Evolutionary conservation across 345 rosid genomes (phyloP), one percentile per base, ranked within the genome.

Genomic region (Passiflora organensis): DNA sequence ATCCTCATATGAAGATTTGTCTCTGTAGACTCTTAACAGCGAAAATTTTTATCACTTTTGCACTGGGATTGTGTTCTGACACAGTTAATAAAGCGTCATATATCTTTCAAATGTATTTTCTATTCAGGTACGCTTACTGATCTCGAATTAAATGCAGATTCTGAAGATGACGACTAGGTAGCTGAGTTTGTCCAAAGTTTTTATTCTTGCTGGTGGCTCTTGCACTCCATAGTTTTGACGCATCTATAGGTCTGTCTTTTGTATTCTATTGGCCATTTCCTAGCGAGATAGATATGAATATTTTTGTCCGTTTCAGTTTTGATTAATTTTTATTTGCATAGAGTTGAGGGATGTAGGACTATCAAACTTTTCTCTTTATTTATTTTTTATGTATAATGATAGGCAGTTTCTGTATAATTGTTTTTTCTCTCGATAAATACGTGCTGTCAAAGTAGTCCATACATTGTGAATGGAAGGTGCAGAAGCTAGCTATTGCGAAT

Each of bases 121-220:
- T 53, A 28, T 28, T 28, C 34, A 28, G 34, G 8, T 28, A 28
- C 34, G 8, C 34, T 28, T 28, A 28, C 8, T 8, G 8, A 28
- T 28, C 32, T 53, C 38, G 44, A 43, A 57, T 0, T 6, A 50
- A 60, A 61, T 76, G 72, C 95, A 88, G 96, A 91, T 73, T 91
- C 98, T 13, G 98, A 91, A 62, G 97, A 91, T 47, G 98, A 88
- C 37, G 96, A 88, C 50, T 85, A 91, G 87, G 56, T 50, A 63
- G 63, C 28, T 36, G 70, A 49, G 41, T 64, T 56, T 45, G 48
- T 47, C 19, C 24, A 9, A 14, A 24, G 10, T 36, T 60, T 45
- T 64, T 41, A 61, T 63, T 48, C 55, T 43, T 38, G 6, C 43
- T 32, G 43, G 28, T 42, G 62, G 59, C 66, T 51, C 13, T 6